phyloP scores from a whole-genome alignment of 306 rosid genomes.

The Malus orientalis region DNA sequence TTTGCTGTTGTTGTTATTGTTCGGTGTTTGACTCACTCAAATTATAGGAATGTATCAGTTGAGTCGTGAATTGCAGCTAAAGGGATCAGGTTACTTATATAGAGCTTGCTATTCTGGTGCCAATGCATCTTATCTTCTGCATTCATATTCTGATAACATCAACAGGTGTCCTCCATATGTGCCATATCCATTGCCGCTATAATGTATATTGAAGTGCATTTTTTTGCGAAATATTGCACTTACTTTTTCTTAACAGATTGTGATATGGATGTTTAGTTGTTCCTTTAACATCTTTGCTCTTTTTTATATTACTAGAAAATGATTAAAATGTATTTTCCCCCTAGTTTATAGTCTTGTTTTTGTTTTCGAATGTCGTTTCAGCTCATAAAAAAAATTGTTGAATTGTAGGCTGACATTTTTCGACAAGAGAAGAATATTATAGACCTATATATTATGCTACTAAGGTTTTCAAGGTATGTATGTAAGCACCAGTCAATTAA shows the following conservation, averaged over 20 bases:
- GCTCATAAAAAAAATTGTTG: constrained; percentile 13
- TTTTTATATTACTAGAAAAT: neutral
- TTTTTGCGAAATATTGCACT: neutral
- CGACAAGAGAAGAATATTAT: constrained; percentile 76
- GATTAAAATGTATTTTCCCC: neutral
- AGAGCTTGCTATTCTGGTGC: neutral
- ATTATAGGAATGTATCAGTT: neutral
- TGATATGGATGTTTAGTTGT: neutral
- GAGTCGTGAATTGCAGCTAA: neutral
- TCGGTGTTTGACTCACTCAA: neutral
- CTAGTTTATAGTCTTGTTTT: constrained; percentile 4
- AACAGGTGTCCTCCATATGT: neutral
- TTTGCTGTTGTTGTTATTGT: too few species aligned
- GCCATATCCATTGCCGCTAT: neutral
- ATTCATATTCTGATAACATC: neutral
- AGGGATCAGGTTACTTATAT: neutral
- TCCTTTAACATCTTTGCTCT: neutral
- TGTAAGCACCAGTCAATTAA: neutral
- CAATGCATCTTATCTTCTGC: neutral
- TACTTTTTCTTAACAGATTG: neutral
- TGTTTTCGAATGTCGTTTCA: neutral
- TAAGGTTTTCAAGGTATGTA: constrained; percentile 83
- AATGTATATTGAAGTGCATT: neutral
- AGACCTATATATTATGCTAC: constrained; percentile 87
- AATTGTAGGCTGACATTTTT: constrained; percentile 83